Evolutionary conservation across 257 asterid genomes (phyloP).

Genomic region (Solanum dulcamara): DNA sequence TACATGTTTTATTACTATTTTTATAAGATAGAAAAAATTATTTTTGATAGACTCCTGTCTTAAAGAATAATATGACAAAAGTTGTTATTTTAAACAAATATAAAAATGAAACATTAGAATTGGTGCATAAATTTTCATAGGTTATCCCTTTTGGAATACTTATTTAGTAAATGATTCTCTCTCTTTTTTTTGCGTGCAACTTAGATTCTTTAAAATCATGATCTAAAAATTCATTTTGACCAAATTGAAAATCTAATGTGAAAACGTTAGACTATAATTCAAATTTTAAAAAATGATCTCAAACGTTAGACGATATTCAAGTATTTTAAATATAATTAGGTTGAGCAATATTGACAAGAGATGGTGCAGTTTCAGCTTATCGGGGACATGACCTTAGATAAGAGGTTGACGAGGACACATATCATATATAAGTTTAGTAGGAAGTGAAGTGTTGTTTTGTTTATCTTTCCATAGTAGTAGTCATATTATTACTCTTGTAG

Average conservation of each 20-base stretch:
- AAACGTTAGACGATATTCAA: background rate
- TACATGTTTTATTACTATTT: background rate
- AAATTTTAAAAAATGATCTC: background rate
- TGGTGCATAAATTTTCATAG: background rate
- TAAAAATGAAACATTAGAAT: background rate
- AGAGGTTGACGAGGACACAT: background rate
- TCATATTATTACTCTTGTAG: background rate
- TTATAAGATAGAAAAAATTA: background rate
- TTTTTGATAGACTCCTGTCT: background rate
- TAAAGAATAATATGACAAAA: background rate
- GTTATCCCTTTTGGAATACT: background rate
- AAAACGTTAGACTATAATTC: background rate
- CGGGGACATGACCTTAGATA: background rate
- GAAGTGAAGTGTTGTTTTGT: background rate
- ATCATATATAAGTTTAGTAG: background rate
- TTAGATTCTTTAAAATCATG: no score
- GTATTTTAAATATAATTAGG: background rate
- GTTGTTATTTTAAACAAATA: no score
- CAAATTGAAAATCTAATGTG: background rate
- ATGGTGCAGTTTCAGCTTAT: fast-evolving
- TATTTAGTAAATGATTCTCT: background rate
- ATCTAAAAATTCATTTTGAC: background rate
- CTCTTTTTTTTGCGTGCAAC: no score
- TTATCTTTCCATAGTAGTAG: background rate
- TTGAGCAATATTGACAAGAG: background rate